Conservation (phyloP, 257 asterid species). For the Lavandula angustifolia region DNA sequence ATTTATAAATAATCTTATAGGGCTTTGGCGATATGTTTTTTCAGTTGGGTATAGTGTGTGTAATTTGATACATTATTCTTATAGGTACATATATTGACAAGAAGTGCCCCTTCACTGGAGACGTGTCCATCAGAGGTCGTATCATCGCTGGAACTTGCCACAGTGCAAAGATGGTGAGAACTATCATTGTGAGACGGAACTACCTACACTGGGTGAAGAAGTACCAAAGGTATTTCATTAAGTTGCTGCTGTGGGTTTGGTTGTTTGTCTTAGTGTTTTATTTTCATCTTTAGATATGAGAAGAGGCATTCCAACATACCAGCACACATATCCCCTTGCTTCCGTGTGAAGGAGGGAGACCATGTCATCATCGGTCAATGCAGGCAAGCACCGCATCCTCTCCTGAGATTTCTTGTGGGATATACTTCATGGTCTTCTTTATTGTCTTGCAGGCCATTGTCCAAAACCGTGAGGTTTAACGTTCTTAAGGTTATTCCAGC, state of each 20-base stretch:
- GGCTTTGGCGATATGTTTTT: too few relatives aligned
- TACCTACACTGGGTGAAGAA: slow-evolving; percentile 80
- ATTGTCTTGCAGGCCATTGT: slow-evolving; percentile 62
- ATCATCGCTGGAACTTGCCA: slow-evolving; percentile 85
- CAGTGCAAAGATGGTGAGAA: slow-evolving; percentile 85
- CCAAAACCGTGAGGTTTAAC: slow-evolving; percentile 80
- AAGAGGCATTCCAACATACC: slow-evolving; percentile 85
- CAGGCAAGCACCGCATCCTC: slow-evolving; percentile 48
- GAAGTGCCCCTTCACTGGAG: slow-evolving; percentile 82
- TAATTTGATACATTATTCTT: too few relatives aligned
- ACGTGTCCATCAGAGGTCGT: slow-evolving; percentile 84
- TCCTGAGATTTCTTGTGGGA: background rate
- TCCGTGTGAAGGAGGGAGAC: slow-evolving; percentile 87
- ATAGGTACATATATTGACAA: slow-evolving; percentile 76
- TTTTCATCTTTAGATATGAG: slow-evolving; percentile 52
- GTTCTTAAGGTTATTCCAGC: slow-evolving; percentile 84
- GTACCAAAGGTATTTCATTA: slow-evolving; percentile 54
- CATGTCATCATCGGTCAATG: slow-evolving; percentile 82
- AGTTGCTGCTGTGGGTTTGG: background rate
- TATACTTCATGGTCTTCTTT: background rate
- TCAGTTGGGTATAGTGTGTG: background rate
- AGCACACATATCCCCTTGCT: slow-evolving; percentile 84
- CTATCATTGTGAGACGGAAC: slow-evolving; percentile 70
- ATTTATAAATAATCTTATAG: too few relatives aligned
- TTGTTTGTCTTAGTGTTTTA: background rate